phyloP scores from a whole-genome alignment of 805 yeast genomes.

The Kluyveromyces lactis region DNA sequence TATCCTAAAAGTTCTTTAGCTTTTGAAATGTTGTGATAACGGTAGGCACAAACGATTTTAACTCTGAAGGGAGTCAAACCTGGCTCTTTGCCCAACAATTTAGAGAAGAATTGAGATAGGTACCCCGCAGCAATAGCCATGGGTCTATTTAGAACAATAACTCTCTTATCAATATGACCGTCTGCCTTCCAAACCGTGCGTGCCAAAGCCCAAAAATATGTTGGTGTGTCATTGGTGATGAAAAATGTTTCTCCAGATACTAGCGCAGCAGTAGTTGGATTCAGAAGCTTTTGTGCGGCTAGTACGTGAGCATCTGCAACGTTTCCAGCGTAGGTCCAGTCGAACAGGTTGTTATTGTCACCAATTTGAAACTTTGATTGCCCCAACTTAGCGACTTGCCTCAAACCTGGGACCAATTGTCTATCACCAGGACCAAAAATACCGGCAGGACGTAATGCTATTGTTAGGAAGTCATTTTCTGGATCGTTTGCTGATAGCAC shows the following conservation, averaged over 20 bases:
- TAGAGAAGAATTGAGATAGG: slow-evolving; percentile 65
- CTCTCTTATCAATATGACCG: slow-evolving; percentile 66
- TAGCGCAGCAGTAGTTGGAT: slow-evolving; percentile 31
- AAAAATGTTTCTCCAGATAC: slow-evolving; percentile 86
- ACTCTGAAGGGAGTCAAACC: slow-evolving; percentile 96
- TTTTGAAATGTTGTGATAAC: slow-evolving; percentile 87
- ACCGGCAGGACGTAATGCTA: slow-evolving; percentile 93
- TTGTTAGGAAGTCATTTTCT: slow-evolving; percentile 54
- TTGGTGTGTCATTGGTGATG: slow-evolving; percentile 88
- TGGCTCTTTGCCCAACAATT: slow-evolving; percentile 70
- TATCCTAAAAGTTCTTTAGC: slow-evolving; percentile 77
- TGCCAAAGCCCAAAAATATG: slow-evolving; percentile 95
- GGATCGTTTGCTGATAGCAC: slow-evolving; percentile 66
- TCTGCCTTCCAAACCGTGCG: slow-evolving; percentile 96
- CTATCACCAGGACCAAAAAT: slow-evolving; percentile 98
- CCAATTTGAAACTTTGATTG: slow-evolving; percentile 93
- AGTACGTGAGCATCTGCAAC: slow-evolving; percentile 95
- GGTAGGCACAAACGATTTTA: slow-evolving; percentile 80
- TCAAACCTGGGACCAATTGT: slow-evolving; percentile 87
- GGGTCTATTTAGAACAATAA: slow-evolving; percentile 60
- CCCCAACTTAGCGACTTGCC: slow-evolving; percentile 72
- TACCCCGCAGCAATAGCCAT: slow-evolving; percentile 80
- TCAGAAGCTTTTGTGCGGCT: slow-evolving; percentile 71
- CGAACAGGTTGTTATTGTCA: slow-evolving; percentile 86
- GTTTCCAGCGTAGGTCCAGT: slow-evolving; percentile 97